A percentile compares a stretch with the other conserved stretches of the same genome.
Evolutionary conservation across 306 rosid genomes (phyloP).

Genomic region (Sphenostylis stenocarpa): DNA sequence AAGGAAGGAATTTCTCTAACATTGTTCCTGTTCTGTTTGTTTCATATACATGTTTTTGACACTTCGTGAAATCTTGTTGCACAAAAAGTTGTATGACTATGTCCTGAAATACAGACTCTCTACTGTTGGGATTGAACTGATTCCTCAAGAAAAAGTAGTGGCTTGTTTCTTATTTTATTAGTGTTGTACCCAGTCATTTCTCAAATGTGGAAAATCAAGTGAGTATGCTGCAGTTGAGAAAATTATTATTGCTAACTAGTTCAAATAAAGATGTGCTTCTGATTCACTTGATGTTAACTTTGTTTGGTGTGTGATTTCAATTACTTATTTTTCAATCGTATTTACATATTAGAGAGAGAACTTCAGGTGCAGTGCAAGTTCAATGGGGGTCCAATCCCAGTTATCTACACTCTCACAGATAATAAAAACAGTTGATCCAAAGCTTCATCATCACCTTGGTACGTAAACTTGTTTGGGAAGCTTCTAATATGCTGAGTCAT

Average conservation of each 20-base stretch:
- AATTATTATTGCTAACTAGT: neutral
- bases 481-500: constrained; percentile 22
- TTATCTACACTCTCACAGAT: constrained; percentile 89
- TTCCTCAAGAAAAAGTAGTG: neutral
- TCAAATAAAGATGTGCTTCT: constrained; percentile 11
- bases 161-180: constrained; percentile 11
- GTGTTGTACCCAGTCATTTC: constrained; percentile 1
- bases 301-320: constrained; percentile 2
- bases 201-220: neutral
- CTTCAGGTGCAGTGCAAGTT: constrained; percentile 69
- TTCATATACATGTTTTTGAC: constrained; percentile 8
- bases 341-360: constrained; percentile 76
- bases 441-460: constrained; percentile 98
- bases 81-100: neutral
- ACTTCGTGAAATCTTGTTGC: constrained; percentile 3
- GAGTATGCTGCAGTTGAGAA: neutral
- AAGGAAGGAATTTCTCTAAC: constrained; percentile 9
- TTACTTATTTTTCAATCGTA: constrained; percentile 12
- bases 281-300: neutral
- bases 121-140: neutral
- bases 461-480: constrained; percentile 25
- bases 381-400: constrained; percentile 95
- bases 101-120: neutral
- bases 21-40: neutral
- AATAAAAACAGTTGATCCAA: constrained; percentile 81